phyloP scores from a whole-genome alignment of 2,329 filamentous ascomycete species.

The Madurella mycetomatis region DNA sequence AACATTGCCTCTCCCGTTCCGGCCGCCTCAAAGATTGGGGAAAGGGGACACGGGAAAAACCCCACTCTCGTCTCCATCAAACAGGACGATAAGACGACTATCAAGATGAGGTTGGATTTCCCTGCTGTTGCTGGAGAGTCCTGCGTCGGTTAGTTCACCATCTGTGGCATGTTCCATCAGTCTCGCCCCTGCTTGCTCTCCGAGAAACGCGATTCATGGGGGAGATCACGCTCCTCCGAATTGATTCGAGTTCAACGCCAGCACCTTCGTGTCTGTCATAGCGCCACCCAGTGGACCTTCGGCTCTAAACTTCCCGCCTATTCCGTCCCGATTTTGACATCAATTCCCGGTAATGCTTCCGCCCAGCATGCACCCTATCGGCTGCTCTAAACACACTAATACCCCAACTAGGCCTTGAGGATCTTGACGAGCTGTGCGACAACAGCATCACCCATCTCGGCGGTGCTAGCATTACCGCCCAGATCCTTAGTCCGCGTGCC shows the following conservation, averaged over 20 bases:
- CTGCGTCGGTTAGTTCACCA: neutral
- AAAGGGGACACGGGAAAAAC: neutral
- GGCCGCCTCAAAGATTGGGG: neutral
- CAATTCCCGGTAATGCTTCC: neutral
- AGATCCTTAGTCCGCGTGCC: conserved; percentile 81
- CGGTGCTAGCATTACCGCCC: conserved; percentile 69
- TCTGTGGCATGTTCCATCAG: neutral
- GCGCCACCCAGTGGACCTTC: neutral
- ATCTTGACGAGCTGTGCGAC: conserved; percentile 68
- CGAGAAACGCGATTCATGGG: neutral
- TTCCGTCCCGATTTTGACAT: neutral
- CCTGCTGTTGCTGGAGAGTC: neutral
- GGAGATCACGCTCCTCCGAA: neutral
- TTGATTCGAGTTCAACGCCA: neutral
- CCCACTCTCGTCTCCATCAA: neutral
- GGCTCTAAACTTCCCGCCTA: neutral
- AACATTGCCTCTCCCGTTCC: neutral
- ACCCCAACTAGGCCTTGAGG: conserved; percentile 41
- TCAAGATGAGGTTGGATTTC: neutral
- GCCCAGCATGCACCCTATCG: neutral
- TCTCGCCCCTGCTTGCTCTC: neutral
- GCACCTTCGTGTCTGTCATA: neutral
- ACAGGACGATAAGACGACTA: neutral
- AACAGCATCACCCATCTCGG: conserved; percentile 73
- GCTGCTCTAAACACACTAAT: neutral